Evolutionary conservation across 306 rosid genomes (phyloP), one percentile per base, ranked within the genome.

Genomic region (Alnus glutinosa): DNA sequence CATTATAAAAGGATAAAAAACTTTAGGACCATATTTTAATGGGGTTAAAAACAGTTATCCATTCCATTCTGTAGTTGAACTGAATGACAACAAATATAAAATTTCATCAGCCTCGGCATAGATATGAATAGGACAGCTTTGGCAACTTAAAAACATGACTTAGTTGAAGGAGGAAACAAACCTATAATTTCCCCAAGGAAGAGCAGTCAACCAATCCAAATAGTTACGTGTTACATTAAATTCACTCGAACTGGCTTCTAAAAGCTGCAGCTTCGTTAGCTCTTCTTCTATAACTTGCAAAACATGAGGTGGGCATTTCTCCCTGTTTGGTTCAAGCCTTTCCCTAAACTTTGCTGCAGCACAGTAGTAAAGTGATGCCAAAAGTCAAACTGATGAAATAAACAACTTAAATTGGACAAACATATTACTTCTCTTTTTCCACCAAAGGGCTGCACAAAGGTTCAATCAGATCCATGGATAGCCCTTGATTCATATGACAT

Each of bases 101-200:
- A 77, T 47, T 71, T 73, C 75, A 71, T 19, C 18, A 44, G 55
- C 10, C 37, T n/a, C 58, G 55, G 14, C 14, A 32, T 51, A 49
- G 19, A 67, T 23, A 39, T 11, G 66, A 55, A 34, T 48, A 78
- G 39, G 34, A 2, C 2, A 71, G 11, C 47, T 69, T 72, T 59
- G 55, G 75, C 52, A 75, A 50, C 77, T 71, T 19, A 49, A 46
- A 72, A 48, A 64, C 58, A 44, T 67, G 68, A 71, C 28, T 44
- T 68, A 78, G 63, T 67, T 80, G 78, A 49, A 77, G 48, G 64
- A 49, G 36, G 15, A 78, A 30, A 76, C 84, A 73, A 79, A 96
- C 99, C 99, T 93, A 92, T 89, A 93, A 84, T 89, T 93, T 83
- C 97, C 99, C 98, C 98, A 96, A 55, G 99, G 98, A 62, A 96